Evolutionary conservation across 2,329 filamentous ascomycete genomes (phyloP).

Genomic region (Alternaria alternata): DNA sequence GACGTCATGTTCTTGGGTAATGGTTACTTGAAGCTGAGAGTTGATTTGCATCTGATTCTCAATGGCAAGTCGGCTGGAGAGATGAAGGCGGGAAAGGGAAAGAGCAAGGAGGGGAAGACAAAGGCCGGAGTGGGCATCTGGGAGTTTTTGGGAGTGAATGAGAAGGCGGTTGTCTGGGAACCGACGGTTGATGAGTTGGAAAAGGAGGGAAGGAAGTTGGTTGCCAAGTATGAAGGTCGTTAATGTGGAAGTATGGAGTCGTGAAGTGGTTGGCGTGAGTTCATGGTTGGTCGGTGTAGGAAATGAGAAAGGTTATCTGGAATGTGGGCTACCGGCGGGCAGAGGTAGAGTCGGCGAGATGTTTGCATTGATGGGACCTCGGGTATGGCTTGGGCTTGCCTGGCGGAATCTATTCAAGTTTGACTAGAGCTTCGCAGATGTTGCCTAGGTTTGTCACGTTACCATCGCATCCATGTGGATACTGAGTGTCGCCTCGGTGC

Average conservation of each 20-base stretch:
- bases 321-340: neutral
- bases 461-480: neutral
- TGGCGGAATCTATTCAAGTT: neutral
- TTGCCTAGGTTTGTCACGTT: neutral
- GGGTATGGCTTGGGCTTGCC: neutral
- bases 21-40: conserved; percentile 36
- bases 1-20: conserved; percentile 41
- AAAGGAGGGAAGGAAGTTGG: conserved; percentile 25
- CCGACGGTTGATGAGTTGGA: conserved; percentile 26
- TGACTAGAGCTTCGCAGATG: neutral
- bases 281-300: neutral
- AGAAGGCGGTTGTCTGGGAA: conserved; percentile 15
- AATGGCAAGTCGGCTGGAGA: conserved; percentile 29
- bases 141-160: conserved; percentile 33
- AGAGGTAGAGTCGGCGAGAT: neutral
- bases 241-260: neutral
- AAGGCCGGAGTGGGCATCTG: conserved; percentile 9
- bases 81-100: conserved; percentile 25
- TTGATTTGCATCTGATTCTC: conserved; percentile 40
- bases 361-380: neutral
- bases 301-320: neutral
- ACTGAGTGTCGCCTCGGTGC: neutral
- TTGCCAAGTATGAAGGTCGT: conserved; percentile 28
- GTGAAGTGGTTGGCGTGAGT: neutral
- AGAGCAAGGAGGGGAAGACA: conserved; percentile 22